Evolutionary conservation across 225 moss, liverwort and hornwort species (phyloP), one percentile per base, ranked within the genome.

Genomic region (Bryoerythrophyllum caledonicum): DNA sequence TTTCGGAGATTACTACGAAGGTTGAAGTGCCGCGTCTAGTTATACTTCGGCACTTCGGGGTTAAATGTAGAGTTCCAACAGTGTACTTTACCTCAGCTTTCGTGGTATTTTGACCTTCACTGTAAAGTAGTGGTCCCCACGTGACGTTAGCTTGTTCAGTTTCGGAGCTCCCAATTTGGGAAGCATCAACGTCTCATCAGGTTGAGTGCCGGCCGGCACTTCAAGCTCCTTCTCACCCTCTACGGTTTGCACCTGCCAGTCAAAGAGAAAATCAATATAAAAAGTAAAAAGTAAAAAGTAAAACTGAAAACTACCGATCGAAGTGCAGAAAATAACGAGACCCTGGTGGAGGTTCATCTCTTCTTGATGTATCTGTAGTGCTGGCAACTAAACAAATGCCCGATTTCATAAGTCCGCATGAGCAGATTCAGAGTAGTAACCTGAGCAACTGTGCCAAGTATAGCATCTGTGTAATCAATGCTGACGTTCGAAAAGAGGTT

Each of bases 111-210:
- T 83, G 76, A 99, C 93, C 76, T 99, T 99, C 20, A 99, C 91
- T 56, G 90, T 93, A 70, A 99, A 95, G 78, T 85, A 99, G 72
- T 99, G 99, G 82, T 99, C 99, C 56, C 99, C 99, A 26, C 99
- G 89, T 61, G 85, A 87, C 28, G 91, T 79, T 44, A 91, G 93
- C 83, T 95, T 95, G 78, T 95, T 99, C 82, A 99, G 72, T 84
- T 99, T 99, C 3, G 99, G 99, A 48, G 90, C 93, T 40, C 99
- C 99, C 80, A 93, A 85, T 80, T 93, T 99, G 53, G 91, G 81
- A 60, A 99, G 88, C 70, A 95, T 87, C 65, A 99, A 78, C 32
- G 89, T 85, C 79, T 99, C 99, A 60, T 91, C 93, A 70, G 99
- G 95, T 90, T 99, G 99, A 21, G 99, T 99, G 54, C 99, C 99